Base-by-base conservation (phyloP, 1,284 basidiomycete species). In the Melampsora abietis-canadensis region DNA sequence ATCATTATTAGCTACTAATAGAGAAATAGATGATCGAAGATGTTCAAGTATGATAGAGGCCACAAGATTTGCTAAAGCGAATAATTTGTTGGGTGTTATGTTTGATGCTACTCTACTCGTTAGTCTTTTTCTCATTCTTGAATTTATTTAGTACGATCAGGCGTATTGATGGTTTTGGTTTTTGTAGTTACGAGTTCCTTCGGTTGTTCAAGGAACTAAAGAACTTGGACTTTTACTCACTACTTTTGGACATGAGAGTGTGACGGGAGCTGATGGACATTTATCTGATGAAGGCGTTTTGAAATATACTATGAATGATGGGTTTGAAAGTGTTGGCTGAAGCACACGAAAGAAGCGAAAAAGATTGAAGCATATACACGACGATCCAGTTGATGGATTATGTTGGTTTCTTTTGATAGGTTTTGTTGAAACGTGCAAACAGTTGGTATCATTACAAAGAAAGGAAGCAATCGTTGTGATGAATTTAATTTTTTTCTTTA, bases 71-170 rank as follows among this genome's bases (percentile, higher is more conserved):
- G 92, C 94, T 27, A 93, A 91, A 81, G 85, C 86, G 75, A 98
- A 97, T 83, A 98, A 98, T 82, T 84, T 99, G 48, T 84, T 99
- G 76, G 96, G 96, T 75, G 86, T 99, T 66, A 89, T 96, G 81
- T 87, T 96, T 66, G 91, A 97, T 82, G 90, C 91, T 21, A 70
- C 68, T 21, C 12, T 70, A 24, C 60, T 70, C 10, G 68, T 70
- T 6, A 27, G 68, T 48, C 17, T 61, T 61, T 61, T 31, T 61
- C 7, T 30, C 19, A 61, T 61, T 27, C 30, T 30, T 61, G 21
- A 27, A 34, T 30, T 19, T 61, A 27, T 30, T 19, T 61, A 31
- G 2, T 44, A n/a, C 34, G 14, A n/a, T 64, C 0, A 37, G 40
- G 17, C 2, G n/a, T 40, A 34, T 54, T 27, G 17, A 37, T 15